Conservation (phyloP, 2,329 filamentous ascomycete genomes). For the Elsinoe batatas region DNA sequence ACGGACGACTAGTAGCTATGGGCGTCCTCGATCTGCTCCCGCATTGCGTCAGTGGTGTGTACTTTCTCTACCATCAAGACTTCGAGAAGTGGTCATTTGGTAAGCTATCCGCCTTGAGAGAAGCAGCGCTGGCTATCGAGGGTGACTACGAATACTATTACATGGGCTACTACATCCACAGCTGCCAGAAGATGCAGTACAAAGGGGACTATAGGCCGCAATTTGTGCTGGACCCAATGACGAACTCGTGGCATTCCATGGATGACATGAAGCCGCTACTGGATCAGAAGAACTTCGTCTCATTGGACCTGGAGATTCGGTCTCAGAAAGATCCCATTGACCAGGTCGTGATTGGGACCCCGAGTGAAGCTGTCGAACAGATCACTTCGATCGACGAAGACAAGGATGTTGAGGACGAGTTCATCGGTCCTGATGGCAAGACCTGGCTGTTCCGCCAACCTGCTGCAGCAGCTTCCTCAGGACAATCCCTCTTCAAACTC, state of each 20-base stretch:
- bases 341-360: background rate
- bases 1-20: conserved; percentile 65
- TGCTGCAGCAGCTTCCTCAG: conserved; percentile 26
- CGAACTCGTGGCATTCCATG: conserved; percentile 24
- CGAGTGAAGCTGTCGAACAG: no score
- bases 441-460: conserved; percentile 19
- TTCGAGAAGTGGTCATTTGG: conserved; percentile 61
- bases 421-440: conserved; percentile 14
- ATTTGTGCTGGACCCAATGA: conserved; percentile 58
- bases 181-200: conserved; percentile 73
- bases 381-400: background rate
- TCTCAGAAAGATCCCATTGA: conserved; percentile 16
- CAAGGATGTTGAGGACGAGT: conserved; percentile 19
- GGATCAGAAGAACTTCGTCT: conserved; percentile 48
- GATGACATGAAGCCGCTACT: conserved; percentile 30
- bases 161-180: conserved; percentile 75
- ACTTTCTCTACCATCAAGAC: conserved; percentile 72
- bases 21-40: conserved; percentile 69
- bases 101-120: conserved; percentile 64
- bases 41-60: conserved; percentile 68
- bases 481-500: conserved; percentile 46
- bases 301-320: conserved; percentile 29
- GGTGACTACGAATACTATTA: conserved; percentile 68
- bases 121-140: conserved; percentile 61
- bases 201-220: conserved; percentile 72